These are phyloP conservation scores for Centella asiatica DNA, from an alignment of 129 eudicot genomes.

Conservation along the genomic window DNA sequence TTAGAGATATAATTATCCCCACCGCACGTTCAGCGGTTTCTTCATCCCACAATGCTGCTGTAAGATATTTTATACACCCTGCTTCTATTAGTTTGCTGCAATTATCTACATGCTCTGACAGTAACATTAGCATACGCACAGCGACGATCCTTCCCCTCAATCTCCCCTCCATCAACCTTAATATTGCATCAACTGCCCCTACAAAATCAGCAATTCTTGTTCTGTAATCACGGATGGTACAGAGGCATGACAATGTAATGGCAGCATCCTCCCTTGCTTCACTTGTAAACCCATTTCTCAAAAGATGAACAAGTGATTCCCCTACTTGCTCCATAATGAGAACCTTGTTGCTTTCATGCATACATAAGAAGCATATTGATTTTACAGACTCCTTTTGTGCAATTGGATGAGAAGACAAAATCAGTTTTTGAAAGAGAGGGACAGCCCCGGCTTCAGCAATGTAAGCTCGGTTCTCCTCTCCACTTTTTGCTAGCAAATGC, in stretches of 20 bases:
- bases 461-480: background rate
- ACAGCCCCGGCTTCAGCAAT: slow-evolving; percentile 4
- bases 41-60: background rate
- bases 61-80: background rate
- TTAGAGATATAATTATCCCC: background rate
- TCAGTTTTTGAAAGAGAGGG: background rate
- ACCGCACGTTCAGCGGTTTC: background rate
- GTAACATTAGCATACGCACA: background rate
- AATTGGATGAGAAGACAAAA: background rate
- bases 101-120: background rate
- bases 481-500: background rate
- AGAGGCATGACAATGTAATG: background rate
- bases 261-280: background rate
- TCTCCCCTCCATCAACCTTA: background rate
- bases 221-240: background rate
- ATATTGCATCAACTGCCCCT: background rate
- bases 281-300: background rate
- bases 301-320: background rate
- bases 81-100: background rate
- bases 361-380: background rate
- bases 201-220: background rate
- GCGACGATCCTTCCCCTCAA: background rate
- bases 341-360: background rate
- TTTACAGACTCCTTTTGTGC: background rate
- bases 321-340: background rate